Percentiles rank a stretch among this genome's conserved stretches.
Conservation (phyloP, 768 basidiomycete genomes). For the Xerocomellus dryophilus region DNA sequence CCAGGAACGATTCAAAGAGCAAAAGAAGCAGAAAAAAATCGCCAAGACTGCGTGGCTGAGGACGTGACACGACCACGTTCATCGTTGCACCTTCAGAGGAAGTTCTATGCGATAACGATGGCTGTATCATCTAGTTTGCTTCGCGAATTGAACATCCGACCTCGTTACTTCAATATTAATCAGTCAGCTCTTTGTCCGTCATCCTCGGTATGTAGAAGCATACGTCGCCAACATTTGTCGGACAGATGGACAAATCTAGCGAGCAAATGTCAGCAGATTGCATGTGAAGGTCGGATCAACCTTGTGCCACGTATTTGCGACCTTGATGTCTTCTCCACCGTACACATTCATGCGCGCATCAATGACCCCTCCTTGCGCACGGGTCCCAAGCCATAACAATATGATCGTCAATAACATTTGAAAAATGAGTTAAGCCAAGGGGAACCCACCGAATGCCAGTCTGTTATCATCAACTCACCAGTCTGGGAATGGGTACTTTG, state of each 20-base stretch:
- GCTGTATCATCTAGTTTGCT: constrained; percentile 6
- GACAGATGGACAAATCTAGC: too few species aligned
- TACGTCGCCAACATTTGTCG: too few species aligned
- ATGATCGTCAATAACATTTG: not conserved
- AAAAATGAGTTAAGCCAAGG: not conserved
- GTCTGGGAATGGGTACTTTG: not conserved
- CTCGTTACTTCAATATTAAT: not conserved
- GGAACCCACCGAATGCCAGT: not conserved
- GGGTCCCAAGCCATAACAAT: not conserved
- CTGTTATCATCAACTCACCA: not conserved
- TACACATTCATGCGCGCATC: constrained; percentile 17
- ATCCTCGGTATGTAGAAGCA: too few species aligned
- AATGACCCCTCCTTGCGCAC: constrained; percentile 7
- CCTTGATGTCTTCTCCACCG: constrained; percentile 9
- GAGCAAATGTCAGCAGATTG: too few species aligned
- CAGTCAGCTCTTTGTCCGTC: too few species aligned
- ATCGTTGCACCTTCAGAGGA: not conserved
- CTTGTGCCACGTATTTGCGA: too few species aligned
- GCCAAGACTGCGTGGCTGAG: constrained; percentile 88
- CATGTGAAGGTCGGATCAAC: too few species aligned
- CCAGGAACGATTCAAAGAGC: constrained; percentile 81
- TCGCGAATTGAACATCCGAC: not conserved
- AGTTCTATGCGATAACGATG: not conserved
- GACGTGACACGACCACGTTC: constrained; percentile 34
- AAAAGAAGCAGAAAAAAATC: constrained; percentile 78